Conservation (phyloP, 495 filamentous ascomycete species). For the Cercophora newfieldiana region DNA sequence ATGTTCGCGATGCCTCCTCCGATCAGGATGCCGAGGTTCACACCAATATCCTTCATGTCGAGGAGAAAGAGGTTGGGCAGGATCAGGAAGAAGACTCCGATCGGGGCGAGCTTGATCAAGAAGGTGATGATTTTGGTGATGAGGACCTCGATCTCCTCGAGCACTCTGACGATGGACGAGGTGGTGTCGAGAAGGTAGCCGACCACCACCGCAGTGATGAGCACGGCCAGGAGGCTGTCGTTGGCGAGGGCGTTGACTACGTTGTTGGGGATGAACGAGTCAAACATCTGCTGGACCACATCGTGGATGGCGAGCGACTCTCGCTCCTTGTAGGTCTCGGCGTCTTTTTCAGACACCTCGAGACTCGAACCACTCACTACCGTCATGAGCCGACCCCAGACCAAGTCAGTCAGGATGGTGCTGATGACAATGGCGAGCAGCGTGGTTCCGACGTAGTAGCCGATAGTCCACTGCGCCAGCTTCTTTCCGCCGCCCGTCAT, state of each 20-base stretch:
- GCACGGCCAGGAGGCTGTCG: slow-evolving; percentile 31
- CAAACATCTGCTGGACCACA: slow-evolving; percentile 34
- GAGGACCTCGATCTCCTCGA: slow-evolving; percentile 33
- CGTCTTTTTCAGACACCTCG: slow-evolving; percentile 16
- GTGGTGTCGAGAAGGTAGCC: slow-evolving; percentile 26
- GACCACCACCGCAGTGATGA: slow-evolving; percentile 27
- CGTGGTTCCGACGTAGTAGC: slow-evolving; percentile 34
- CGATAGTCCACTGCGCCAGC: slow-evolving; percentile 30
- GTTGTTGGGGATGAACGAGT: slow-evolving; percentile 36
- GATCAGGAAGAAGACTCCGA: slow-evolving; percentile 40
- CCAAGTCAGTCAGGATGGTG: slow-evolving; percentile 29
- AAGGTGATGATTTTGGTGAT: slow-evolving; percentile 35
- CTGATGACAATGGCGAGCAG: slow-evolving; percentile 33
- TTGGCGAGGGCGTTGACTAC: slow-evolving; percentile 32
- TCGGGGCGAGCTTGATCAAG: slow-evolving; percentile 36
- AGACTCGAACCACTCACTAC: slow-evolving; percentile 12
- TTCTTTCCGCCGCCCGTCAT: slow-evolving; percentile 29
- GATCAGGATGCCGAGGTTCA: slow-evolving; percentile 36
- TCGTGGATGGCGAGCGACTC: slow-evolving; percentile 21
- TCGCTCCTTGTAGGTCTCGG: slow-evolving; percentile 19
- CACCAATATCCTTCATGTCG: slow-evolving; percentile 29
- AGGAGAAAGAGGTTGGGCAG: slow-evolving; percentile 37
- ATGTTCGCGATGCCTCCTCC: slow-evolving; percentile 28
- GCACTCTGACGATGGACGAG: slow-evolving; percentile 19
- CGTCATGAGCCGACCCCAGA: slow-evolving; percentile 32